Base-by-base conservation (phyloP, 2,329 filamentous ascomycete genomes). In the Stachybotrys elegans region DNA sequence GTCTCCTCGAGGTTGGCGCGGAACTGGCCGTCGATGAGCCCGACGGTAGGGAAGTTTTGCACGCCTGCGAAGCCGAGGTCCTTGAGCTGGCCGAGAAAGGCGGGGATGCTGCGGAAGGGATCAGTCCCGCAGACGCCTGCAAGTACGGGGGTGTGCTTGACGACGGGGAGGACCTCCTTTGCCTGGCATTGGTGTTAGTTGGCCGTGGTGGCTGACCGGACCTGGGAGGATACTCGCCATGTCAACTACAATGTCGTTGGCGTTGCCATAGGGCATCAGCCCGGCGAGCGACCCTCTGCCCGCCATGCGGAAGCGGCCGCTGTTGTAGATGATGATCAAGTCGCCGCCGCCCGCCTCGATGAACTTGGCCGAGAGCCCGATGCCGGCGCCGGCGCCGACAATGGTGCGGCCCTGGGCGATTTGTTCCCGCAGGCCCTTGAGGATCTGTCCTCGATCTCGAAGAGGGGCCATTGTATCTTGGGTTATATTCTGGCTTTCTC, bases 31-130 rank as follows among this genome's bases (percentile, higher is more conserved):
- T 88, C 84, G 27, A 87, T 81, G 19, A 88, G 65, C 0, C 84
- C 84, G 2, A 87, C 83, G 0, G 84, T 87, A 1, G 84, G 84
- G 57, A 88, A 88, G 54, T 88, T 88, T 59, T 88, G 84, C 13
- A 87, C 73, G 2, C 84, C 84, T 2, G 77, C 76, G 50, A 88
- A 86, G 0, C 84, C 84, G 14, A 84, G 61, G 2, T 72, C 71
- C 43, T 75, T 73, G 27, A 88, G 66, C 56, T 86, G 73, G 16
- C 60, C 57, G 14, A 87, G 68, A 54, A 88, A 86, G 5, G 61
- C 56, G 3, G 72, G 63, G 58, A 86, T 85, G 45, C 75, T 69
- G 22, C 79, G 72, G 62, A 86, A 86, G 0, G 83, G 84, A 48
- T 88, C 84, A 0, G 82, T 85, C 12, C 76, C 83, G 56, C 84